Base-by-base conservation (phyloP, 2,329 filamentous ascomycete species). In the Trichoderma aggressivum region DNA sequence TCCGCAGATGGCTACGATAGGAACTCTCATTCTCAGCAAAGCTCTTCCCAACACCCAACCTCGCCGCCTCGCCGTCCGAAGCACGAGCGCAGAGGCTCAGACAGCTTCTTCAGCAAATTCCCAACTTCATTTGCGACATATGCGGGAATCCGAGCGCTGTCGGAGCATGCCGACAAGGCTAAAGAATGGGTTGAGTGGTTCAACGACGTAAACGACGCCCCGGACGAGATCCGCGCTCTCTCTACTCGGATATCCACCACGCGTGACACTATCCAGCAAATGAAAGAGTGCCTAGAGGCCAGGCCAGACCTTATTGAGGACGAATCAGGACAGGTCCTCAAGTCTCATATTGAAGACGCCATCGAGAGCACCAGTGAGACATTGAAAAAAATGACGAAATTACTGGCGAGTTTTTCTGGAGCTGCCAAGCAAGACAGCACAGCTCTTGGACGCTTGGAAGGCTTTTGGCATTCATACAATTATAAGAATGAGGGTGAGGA, bases 131-230 rank as follows among this genome's bases (percentile, higher is more conserved):
- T 80, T 0, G 76, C 74, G 0, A 76, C 79, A 1, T 78, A 79
- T 50, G 74, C 75, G 1, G 75, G 78, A 3, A 70, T 80, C 11
- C 74, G 78, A 5, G 73, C 74, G 0, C 68, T 80, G 0, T 73
- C 74, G 0, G 74, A 78, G 1, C 76, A 80, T 12, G 79, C 77
- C 1, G 77, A 79, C 58, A 77, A 75, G 3, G 79, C 78, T 26
- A 80, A 80, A 70, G 78, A 80, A 34, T 80, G 79, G 79, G 74
- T 76, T 2, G 78, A 78, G 11, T 80, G 79, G 79, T 73, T 80
- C 53, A 78, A 75, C 68, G 75, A 79, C 26, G 70, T 80, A 0
- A 75, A 76, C 39, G 79, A 76, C 18, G 79, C 79, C 0, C 79
- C 79, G 0, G 76, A 77, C 3, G 79, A 80, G 32, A 79, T 80